phyloP scores from a whole-genome alignment of 208 protist genomes.

The Vickermania spadyakhi region DNA sequence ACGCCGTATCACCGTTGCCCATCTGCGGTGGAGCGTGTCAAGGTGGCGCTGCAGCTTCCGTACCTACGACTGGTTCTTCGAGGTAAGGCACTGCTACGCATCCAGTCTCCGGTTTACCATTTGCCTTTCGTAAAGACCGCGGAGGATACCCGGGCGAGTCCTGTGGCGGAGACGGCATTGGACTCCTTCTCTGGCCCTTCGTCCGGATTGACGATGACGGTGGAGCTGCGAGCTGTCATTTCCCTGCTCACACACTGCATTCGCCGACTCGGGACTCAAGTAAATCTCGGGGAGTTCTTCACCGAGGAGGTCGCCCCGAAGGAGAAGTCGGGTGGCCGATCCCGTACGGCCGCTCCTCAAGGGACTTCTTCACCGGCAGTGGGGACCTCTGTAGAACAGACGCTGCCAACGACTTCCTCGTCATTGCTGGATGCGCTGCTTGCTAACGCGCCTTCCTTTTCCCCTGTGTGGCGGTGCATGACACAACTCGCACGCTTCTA shows the following conservation, averaged over 20 bases:
- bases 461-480: conserved; percentile 68
- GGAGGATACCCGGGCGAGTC: not conserved
- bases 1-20: conserved; percentile 75
- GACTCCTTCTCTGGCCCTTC: not conserved
- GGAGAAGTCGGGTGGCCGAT: not conserved
- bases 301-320: not conserved
- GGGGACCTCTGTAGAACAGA: not conserved
- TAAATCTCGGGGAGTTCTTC: not conserved
- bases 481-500: conserved; percentile 59
- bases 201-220: not conserved
- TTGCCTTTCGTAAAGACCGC: not conserved
- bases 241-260: conserved; percentile 6
- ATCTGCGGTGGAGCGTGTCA: conserved; percentile 21
- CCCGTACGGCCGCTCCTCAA: not conserved
- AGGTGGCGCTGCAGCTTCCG: conserved; percentile 32
- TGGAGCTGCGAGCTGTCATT: conserved; percentile 8
- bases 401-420: not conserved
- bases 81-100: conserved; percentile 9
- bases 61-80: conserved; percentile 21
- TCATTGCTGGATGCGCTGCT: conserved; percentile 29
- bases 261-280: not conserved
- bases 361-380: not conserved
- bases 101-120: not conserved
- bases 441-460: conserved; percentile 31
- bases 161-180: not conserved